Evolutionary conservation across 2,329 filamentous ascomycete genomes (phyloP).

Genomic region (Biscogniauxia marginata): DNA sequence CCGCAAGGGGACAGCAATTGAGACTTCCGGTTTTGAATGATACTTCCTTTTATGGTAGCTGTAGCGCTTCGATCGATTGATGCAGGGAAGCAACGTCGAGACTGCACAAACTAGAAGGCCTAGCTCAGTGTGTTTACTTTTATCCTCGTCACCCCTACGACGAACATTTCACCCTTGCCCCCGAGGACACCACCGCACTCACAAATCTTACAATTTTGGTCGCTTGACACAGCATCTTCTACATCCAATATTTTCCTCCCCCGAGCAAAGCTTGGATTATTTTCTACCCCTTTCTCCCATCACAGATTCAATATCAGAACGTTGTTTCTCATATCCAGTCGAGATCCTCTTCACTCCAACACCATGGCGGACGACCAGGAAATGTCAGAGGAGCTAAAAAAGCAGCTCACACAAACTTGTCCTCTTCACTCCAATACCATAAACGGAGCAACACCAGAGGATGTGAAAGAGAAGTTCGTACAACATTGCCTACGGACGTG

Average conservation of each 20-base stretch:
- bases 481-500: conserved; percentile 3
- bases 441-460: background rate
- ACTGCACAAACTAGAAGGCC: too few relatives aligned
- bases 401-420: conserved; percentile 9
- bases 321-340: background rate
- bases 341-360: background rate
- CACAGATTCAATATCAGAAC: background rate
- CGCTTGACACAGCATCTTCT: background rate
- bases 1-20: conserved; percentile 28
- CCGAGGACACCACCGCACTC: background rate
- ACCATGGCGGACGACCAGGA: conserved; percentile 6
- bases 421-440: too few relatives aligned
- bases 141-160: background rate
- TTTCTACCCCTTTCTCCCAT: background rate
- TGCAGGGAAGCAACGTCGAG: too few relatives aligned
- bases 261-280: background rate
- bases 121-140: background rate
- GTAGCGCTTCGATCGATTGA: too few relatives aligned
- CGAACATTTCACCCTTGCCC: background rate
- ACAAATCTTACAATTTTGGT: background rate
- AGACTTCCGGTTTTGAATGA: conserved; percentile 21
- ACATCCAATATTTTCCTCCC: background rate
- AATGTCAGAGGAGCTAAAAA: conserved; percentile 2
- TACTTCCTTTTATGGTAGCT: conserved; percentile 5
- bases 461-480: conserved; percentile 8